phyloP scores from a whole-genome alignment of 2,329 filamentous ascomycete genomes.

The Stemphylium vesicarium region DNA sequence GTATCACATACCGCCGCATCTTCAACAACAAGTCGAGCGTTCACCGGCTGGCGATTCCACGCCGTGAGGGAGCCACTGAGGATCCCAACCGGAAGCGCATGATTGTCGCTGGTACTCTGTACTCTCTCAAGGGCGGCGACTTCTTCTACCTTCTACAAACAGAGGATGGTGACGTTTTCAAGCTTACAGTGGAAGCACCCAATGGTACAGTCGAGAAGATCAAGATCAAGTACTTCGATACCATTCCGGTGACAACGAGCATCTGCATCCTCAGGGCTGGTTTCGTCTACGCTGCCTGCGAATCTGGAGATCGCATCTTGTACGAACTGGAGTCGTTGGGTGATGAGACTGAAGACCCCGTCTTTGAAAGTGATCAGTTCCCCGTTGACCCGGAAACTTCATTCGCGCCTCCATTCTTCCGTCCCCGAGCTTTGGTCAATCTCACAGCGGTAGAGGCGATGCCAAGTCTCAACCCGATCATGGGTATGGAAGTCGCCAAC shows the following conservation, averaged over 20 bases:
- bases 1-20: constrained; percentile 94
- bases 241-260: constrained; percentile 84
- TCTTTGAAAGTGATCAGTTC: constrained; percentile 84
- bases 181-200: constrained; percentile 92
- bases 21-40: constrained; percentile 74
- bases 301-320: constrained; percentile 91
- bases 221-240: constrained; percentile 98
- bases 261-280: constrained; percentile 95
- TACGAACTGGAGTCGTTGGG: constrained; percentile 98
- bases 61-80: constrained; percentile 84
- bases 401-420: constrained; percentile 84
- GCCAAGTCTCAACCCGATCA: constrained; percentile 85
- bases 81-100: constrained; percentile 88
- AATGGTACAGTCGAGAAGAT: constrained; percentile 68
- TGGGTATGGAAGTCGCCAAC: constrained; percentile 92
- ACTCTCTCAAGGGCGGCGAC: constrained; percentile 85
- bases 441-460: constrained; percentile 84
- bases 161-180: constrained; percentile 98
- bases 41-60: constrained; percentile 86
- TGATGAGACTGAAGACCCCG: constrained; percentile 88
- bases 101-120: constrained; percentile 93
- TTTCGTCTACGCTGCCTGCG: constrained; percentile 89
- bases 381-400: constrained; percentile 74
- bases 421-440: constrained; percentile 79
- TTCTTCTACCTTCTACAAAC: constrained; percentile 98